Evolutionary conservation across 23 red algal species (phyloP).

Genomic region (Pyropia haitanensis): DNA sequence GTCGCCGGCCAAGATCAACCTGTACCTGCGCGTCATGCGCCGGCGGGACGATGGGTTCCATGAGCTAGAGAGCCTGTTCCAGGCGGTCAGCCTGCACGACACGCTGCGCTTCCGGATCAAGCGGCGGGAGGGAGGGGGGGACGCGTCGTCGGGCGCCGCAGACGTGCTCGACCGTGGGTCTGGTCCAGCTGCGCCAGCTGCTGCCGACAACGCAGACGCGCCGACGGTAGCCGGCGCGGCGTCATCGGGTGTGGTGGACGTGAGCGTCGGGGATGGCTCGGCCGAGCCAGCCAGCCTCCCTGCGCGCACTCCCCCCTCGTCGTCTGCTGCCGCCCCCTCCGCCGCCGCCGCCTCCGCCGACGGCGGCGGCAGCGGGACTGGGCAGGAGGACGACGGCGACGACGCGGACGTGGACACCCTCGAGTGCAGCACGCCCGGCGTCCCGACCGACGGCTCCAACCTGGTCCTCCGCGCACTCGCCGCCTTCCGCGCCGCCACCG

Average conservation of each 20-base stretch:
- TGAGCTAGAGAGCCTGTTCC: slow-evolving; percentile 88
- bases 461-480: slow-evolving; percentile 69
- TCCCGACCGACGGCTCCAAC: slow-evolving; percentile 79
- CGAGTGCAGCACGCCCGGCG: slow-evolving; percentile 40
- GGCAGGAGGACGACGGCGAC: slow-evolving; percentile 2
- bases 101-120: slow-evolving; percentile 58
- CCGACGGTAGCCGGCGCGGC: too few relatives aligned
- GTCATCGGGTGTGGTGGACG: too few relatives aligned
- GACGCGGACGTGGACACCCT: slow-evolving; percentile 36
- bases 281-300: too few relatives aligned
- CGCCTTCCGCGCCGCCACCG: slow-evolving; percentile 57
- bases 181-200: too few relatives aligned
- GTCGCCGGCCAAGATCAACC: slow-evolving; percentile 87
- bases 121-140: not conserved
- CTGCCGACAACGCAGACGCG: too few relatives aligned
- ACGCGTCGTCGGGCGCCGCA: too few relatives aligned
- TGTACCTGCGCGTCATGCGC: slow-evolving; percentile 78
- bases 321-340: too few relatives aligned
- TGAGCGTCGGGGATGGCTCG: too few relatives aligned
- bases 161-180: too few relatives aligned
- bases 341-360: too few relatives aligned
- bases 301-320: too few relatives aligned
- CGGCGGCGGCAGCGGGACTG: too few relatives aligned
- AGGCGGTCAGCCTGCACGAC: slow-evolving; percentile 82
- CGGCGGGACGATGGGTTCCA: slow-evolving; percentile 80